phyloP scores from a whole-genome alignment of 441 rosid species.

The Adansonia madagascariensis region DNA sequence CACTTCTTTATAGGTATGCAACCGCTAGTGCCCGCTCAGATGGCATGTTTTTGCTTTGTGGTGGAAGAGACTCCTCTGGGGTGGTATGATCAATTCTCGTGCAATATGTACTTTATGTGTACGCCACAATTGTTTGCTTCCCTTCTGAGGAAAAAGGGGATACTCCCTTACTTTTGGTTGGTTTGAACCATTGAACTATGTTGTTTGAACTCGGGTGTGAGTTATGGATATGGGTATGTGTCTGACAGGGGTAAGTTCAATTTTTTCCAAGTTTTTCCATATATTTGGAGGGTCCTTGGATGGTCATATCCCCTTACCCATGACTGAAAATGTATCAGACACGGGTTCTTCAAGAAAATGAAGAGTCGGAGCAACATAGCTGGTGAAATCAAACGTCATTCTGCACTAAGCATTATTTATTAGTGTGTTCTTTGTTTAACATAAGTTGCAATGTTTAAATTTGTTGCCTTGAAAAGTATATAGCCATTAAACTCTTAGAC shows the following conservation, averaged over 20 bases:
- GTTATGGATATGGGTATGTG: too few species aligned
- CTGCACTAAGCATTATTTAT: background rate
- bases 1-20: slow-evolving; percentile 73
- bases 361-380: too few species aligned
- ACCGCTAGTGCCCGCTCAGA: slow-evolving; percentile 96
- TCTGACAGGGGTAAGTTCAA: too few species aligned
- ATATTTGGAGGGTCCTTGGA: too few species aligned
- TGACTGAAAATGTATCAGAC: too few species aligned
- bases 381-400: background rate
- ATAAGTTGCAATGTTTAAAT: background rate
- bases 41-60: slow-evolving; percentile 97
- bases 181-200: background rate
- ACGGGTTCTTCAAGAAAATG: too few species aligned
- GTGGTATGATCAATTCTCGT: slow-evolving; percentile 53
- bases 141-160: background rate
- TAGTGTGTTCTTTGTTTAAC: background rate
- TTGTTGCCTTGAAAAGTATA: background rate
- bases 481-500: background rate
- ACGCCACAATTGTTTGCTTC: background rate
- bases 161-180: background rate
- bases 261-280: too few species aligned
- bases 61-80: slow-evolving; percentile 91
- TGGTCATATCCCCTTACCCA: too few species aligned
- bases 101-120: slow-evolving; percentile 8
- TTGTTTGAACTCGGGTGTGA: too few species aligned